Percentiles rank a stretch among this genome's conserved stretches.
These are phyloP conservation scores for Biscutella laevigata DNA, from an alignment of 441 rosid species.

Conservation along the genomic window DNA sequence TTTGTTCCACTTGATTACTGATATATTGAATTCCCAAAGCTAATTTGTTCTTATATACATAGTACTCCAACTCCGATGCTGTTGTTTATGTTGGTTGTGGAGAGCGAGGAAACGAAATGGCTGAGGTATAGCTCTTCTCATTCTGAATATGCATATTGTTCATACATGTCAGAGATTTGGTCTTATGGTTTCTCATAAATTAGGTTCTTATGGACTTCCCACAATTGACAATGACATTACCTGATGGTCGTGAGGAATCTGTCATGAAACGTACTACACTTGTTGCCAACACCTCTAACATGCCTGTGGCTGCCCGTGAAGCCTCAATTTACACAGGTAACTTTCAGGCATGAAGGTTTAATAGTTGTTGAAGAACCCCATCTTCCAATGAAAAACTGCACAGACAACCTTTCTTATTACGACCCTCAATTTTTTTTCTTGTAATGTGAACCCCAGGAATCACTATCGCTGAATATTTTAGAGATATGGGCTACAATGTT, in stretches of 20 bases:
- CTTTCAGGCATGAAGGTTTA: background rate
- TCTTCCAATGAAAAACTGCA: background rate
- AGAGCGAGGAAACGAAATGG: constrained; percentile 99
- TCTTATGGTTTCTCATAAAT: constrained; percentile 15
- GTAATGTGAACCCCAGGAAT: constrained; percentile 54
- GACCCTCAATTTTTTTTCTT: constrained; percentile 1
- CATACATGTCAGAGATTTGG: background rate
- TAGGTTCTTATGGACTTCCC: constrained; percentile 99
- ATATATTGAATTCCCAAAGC: background rate
- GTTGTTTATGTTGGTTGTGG: constrained; percentile 99
- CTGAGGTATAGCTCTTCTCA: constrained; percentile 53
- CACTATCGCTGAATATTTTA: constrained; percentile 94
- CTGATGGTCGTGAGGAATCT: constrained; percentile 99
- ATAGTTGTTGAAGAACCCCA: constrained; percentile 5
- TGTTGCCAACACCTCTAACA: constrained; percentile 98
- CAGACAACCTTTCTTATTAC: background rate
- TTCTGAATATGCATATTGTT: constrained; percentile 8
- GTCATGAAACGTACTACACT: constrained; percentile 99
- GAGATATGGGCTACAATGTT: constrained; percentile 99
- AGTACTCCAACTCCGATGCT: constrained; percentile 97
- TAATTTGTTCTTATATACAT: constrained; percentile 28
- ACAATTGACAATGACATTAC: constrained; percentile 97
- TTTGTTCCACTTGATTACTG: constrained; percentile 2
- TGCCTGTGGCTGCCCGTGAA: constrained; percentile 99
- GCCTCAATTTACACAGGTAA: constrained; percentile 98